phyloP scores from a whole-genome alignment of 495 filamentous ascomycete species.

The Aspergillus campestris region DNA sequence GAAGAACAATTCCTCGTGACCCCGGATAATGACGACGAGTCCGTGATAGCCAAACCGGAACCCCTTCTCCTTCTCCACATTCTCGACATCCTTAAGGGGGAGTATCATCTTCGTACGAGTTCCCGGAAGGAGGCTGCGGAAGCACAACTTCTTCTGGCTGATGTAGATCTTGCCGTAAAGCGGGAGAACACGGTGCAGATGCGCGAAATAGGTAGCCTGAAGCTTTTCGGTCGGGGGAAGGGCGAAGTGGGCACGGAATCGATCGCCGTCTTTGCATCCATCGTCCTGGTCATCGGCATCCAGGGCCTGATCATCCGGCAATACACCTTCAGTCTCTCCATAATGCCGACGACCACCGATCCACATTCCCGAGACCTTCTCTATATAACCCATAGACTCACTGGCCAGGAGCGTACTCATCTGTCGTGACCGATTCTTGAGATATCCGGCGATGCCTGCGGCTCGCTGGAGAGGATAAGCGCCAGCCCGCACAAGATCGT shows the following conservation, averaged over 20 bases:
- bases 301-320: conserved; percentile 52
- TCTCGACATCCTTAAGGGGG: conserved; percentile 87
- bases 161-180: conserved; percentile 97
- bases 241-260: conserved; percentile 86
- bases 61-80: conserved; percentile 89
- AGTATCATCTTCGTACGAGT: conserved; percentile 91
- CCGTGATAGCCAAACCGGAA: conserved; percentile 90
- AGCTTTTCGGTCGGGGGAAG: conserved; percentile 75
- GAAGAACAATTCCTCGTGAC: conserved; percentile 95
- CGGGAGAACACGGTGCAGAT: conserved; percentile 78
- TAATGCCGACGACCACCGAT: conserved; percentile 87
- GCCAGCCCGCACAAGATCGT: conserved; percentile 66
- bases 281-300: conserved; percentile 59
- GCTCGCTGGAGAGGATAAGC: conserved; percentile 79
- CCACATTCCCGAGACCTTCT: conserved; percentile 98
- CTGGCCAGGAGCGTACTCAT: conserved; percentile 83
- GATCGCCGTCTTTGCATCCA: conserved; percentile 53
- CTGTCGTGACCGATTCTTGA: conserved; percentile 64
- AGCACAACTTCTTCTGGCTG: conserved; percentile 84
- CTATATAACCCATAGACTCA: conserved; percentile 95
- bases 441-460: conserved; percentile 72
- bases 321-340: conserved; percentile 59
- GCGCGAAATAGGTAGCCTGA: conserved; percentile 86
- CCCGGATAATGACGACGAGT: conserved; percentile 82
- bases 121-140: conserved; percentile 81